Evolutionary conservation across 768 basidiomycete genomes (phyloP), one percentile per base, ranked within the genome.

Genomic region (Russula compacta): DNA sequence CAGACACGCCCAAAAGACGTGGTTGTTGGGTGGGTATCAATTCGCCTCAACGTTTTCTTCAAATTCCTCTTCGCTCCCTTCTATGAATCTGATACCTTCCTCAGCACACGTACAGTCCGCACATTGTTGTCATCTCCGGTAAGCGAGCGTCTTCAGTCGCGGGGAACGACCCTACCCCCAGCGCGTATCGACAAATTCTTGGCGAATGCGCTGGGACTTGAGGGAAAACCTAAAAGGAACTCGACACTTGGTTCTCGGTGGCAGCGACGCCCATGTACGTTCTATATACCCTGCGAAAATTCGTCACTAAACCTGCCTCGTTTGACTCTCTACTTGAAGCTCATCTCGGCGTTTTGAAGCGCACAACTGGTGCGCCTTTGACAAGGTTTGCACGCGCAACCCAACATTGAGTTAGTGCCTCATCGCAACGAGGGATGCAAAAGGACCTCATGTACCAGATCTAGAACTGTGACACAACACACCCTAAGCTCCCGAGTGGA

Each of bases 251-350:
- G 44, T 12, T 33, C 44, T 43, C 62, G 57, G 21, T 66, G 66
- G 66, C 64, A 65, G 35, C 64, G 66, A 40, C 56, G 64, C 39
- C 56, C 64, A 56, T 36, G 66, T 66, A 60, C 29, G 66, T 38
- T 42, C 36, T 44, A 12, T 46, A 59, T 38, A 6, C 21, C n/a
- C 17, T 32, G 21, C 17, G 4, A 36, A 40, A 15, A 4, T 39
- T 36, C 42, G 6, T 65, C 44, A n/a, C 61, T 63, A 3, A 59
- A 29, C 17, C 4, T 12, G 9, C 14, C 2, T 5, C 9, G 21
- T 46, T 33, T 32, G 32, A 21, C 35, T 29, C 21, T 24, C 21
- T 53, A 1, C 24, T 29, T 29, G 24, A 2, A 66, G 64, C 55
- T 9, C 54, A 64, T 33, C 50, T 66, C 9, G 63, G 64, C 15